Base-by-base conservation (phyloP, 768 basidiomycete genomes). In the Lentinula raphanica region DNA sequence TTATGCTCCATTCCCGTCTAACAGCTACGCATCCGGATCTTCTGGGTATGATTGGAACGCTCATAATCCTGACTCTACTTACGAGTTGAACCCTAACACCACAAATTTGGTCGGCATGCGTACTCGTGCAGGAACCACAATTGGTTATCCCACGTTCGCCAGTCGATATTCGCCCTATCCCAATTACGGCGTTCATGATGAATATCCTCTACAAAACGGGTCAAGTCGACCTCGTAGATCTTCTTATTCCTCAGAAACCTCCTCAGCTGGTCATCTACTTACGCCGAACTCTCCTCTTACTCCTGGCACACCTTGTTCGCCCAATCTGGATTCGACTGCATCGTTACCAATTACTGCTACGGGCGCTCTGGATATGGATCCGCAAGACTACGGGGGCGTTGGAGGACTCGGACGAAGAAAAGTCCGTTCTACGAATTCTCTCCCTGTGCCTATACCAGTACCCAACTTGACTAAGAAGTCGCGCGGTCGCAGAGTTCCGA, bases 381-480 rank as follows among this genome's bases (percentile, higher is more conserved):
- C 46, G 29, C 28, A 12, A 28, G 19, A 29, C 2, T 49, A 13
- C 19, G 39, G 46, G 12, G 46, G 7, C 12, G 17, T 8, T 3
- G 40, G 42, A 46, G 51, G 51, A n/a, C n/a, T n/a, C n/a, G n/a
- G n/a, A 25, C 25, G 55, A n/a, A 25, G 42, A 13, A 44, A 38
- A 15, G 8, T 38, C 3, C 38, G 55, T 5, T 44, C 40, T 13
- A 35, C 45, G 1, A 57, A 49, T 27, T 25, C 56, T 3, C 19
- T 57, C 13, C 56, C 56, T n/a, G 68, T 60, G 12, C 84, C 83
- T n/a, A 72, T 84, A 7, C 83, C 84, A 8, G 74, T 85, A 1
- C 82, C 83, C 11, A 80, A 85, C 65, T 71, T 86, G 58, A 84
- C 79, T 54, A 86, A 86, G 73, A 85, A 82, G 64, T 82, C 81